Percentiles rank a stretch among this genome's conserved stretches.
These are phyloP conservation scores for Schwanniomyces etchellsii DNA, from an alignment of 1,139 yeast species.

Conservation along the genomic window DNA sequence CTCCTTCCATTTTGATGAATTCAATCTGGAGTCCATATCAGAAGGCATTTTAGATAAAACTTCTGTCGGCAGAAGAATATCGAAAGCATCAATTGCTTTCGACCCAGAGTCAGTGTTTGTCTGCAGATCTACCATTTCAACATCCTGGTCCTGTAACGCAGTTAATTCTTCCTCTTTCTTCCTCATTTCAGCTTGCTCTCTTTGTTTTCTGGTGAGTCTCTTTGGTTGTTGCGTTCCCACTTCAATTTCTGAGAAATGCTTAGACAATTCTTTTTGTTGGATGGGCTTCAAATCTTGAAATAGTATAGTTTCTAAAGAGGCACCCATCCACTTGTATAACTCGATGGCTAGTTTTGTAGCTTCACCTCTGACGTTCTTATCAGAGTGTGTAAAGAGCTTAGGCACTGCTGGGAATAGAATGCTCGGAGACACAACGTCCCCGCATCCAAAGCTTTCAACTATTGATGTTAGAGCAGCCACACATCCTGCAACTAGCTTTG, in stretches of 20 bases:
- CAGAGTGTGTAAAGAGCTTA: constrained; percentile 80
- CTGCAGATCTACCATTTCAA: constrained; percentile 35
- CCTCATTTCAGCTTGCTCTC: constrained; percentile 14
- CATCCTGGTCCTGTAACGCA: constrained; percentile 23
- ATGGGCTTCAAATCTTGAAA: constrained; percentile 80
- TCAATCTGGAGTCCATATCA: constrained; percentile 49
- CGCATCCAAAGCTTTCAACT: constrained; percentile 66
- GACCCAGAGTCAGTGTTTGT: constrained; percentile 3
- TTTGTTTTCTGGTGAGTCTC: constrained; percentile 52
- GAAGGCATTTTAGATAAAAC: constrained; percentile 63
- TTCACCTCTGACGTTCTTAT: constrained; percentile 78
- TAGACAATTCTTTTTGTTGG: constrained; percentile 80
- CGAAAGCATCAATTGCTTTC: constrained; percentile 25
- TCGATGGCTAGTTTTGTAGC: constrained; percentile 67
- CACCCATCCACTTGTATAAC: constrained; percentile 74
- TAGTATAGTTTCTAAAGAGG: constrained; percentile 51
- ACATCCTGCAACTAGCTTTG: constrained; percentile 74
- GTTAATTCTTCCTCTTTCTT: constrained; percentile 14
- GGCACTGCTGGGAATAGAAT: constrained; percentile 55
- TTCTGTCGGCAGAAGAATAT: constrained; percentile 43
- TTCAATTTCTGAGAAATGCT: constrained; percentile 57
- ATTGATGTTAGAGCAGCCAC: constrained; percentile 52
- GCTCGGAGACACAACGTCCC: constrained; percentile 51
- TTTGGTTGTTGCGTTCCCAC: constrained; percentile 46
- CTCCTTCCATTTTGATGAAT: constrained; percentile 83